Conservation (phyloP, 192 early-diverging fungal species). For the Umbelopsis sp. region DNA sequence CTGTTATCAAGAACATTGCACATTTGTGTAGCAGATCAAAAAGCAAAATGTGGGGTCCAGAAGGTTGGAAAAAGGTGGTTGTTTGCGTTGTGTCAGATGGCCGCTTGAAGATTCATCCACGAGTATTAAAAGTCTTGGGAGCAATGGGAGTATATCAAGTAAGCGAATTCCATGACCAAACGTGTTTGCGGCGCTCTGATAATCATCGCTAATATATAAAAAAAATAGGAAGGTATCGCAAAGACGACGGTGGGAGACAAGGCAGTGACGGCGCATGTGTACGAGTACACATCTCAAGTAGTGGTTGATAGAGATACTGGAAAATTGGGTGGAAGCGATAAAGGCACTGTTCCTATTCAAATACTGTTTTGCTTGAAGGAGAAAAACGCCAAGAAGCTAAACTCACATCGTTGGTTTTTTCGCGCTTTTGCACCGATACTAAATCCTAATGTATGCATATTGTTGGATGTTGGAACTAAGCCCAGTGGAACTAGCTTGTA, state of each 20-base stretch:
- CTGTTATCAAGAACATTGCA: constrained; percentile 83
- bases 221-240: constrained; percentile 57
- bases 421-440: constrained; percentile 85
- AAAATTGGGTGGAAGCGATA: constrained; percentile 60
- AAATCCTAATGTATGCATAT: constrained; percentile 84
- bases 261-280: constrained; percentile 80
- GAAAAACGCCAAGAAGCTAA: constrained; percentile 92
- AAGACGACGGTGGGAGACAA: constrained; percentile 70
- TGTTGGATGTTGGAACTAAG: constrained; percentile 93
- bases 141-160: constrained; percentile 80
- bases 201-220: not conserved
- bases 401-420: constrained; percentile 97
- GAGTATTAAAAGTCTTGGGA: constrained; percentile 77
- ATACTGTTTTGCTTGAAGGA: constrained; percentile 94
- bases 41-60: constrained; percentile 78
- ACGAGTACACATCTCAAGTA: constrained; percentile 88
- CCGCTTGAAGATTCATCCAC: constrained; percentile 76
- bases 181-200: not conserved
- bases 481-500: constrained; percentile 82
- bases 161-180: constrained; percentile 20
- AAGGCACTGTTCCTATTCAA: constrained; percentile 82
- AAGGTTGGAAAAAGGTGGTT: constrained; percentile 93
- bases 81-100: constrained; percentile 94
- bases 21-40: constrained; percentile 78
- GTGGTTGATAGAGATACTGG: constrained; percentile 65